Evolutionary conservation across 2,329 filamentous ascomycete genomes (phyloP), one percentile per base, ranked within the genome.

Genomic region (Paecilomyces niveus): DNA sequence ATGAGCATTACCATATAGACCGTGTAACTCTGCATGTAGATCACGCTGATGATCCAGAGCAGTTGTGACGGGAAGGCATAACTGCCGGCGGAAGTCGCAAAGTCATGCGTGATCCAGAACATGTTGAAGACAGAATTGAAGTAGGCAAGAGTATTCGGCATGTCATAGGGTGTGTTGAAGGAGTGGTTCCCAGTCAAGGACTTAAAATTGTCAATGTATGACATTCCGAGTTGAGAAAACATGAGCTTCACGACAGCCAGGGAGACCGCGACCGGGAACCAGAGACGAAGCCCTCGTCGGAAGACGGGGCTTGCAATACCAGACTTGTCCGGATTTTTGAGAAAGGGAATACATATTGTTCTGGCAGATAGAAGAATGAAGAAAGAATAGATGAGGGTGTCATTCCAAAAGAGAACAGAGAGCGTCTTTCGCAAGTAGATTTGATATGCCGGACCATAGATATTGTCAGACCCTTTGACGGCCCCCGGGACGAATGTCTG

Each of bases 1-100:
- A 78, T 78, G 57, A 79, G 65, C 77, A 79, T 79, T 3, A 76
- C 70, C 67, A 79, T 78, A 63, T 78, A 81, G 8, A 79, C 71
- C 0, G 78, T 81, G 64, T 77, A 79, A 61, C 72, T 75, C 60
- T 80, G 78, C 56, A 72, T 69, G 62, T 76, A 80, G 15, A 80
- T 69, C n/a, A 76, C 69, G 5, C 71, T 76, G 31, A 79, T 62
- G 9, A 72, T 73, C 76, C 78, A 80, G n/a, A 80, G 64, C 0
- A 74, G 79, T n/a, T 72, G 67, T 2, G 75, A 74, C 1, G 78
- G 78, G 62, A 78, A 80, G 3, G 73, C 75, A 11, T 60, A 65
- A 57, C 72, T 78, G 1, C 71, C 78, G 13, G 76, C 74, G 60
- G 79, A 74, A 7, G 58, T 64, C 56, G 63, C 65, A 58, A 74